Evolutionary conservation across 164 flowering plant genomes (phyloP).

Genomic region (Hamamelis virginiana): DNA sequence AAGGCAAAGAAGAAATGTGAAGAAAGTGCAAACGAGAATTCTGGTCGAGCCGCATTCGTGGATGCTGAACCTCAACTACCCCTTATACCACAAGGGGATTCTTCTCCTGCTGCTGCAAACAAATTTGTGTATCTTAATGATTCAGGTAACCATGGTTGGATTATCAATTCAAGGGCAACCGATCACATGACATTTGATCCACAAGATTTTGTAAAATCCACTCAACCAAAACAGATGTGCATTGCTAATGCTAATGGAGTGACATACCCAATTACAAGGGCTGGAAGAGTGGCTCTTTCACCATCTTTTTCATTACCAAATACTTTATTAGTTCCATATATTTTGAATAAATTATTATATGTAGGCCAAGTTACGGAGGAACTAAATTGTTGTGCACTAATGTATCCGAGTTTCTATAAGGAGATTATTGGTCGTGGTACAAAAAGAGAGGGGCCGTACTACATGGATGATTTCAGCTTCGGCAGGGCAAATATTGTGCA

Average conservation of each 20-base stretch:
- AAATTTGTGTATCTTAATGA: no score
- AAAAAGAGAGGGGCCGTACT: not conserved
- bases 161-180: no score
- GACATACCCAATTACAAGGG: no score
- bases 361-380: not conserved
- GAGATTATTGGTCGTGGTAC: no score
- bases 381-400: conserved; percentile 6
- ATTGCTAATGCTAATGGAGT: no score
- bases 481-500: not conserved
- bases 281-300: not conserved
- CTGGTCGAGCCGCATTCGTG: not conserved
- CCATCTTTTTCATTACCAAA: not conserved
- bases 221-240: not conserved
- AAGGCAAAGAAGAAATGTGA: not conserved
- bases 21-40: not conserved
- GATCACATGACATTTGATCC: no score
- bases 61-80: no score
- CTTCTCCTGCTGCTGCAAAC: no score
- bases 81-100: no score
- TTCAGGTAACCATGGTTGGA: no score
- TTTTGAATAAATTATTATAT: conserved; percentile 1
- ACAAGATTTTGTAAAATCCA: not conserved
- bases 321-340: not conserved
- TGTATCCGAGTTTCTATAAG: no score
- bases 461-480: not conserved